These are phyloP conservation scores for Fusarium tricinctum DNA, from an alignment of 2,329 filamentous ascomycete genomes.

Conservation along the genomic window DNA sequence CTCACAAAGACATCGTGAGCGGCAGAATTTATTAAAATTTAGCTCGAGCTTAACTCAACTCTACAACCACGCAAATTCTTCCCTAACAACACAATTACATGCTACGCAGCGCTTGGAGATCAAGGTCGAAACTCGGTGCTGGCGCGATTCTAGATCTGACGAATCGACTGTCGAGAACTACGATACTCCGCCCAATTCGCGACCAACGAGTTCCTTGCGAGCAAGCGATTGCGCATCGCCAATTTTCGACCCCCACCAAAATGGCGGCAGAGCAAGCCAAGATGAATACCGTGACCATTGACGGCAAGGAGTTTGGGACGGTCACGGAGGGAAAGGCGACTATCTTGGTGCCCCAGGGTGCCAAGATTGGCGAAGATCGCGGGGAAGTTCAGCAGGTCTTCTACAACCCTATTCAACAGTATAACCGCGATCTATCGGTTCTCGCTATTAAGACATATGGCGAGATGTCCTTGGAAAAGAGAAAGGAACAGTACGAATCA, in stretches of 20 bases:
- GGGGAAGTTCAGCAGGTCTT: constrained; percentile 85
- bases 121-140: constrained; percentile 38
- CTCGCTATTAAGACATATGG: constrained; percentile 92
- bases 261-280: constrained; percentile 42
- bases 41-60: constrained; percentile 24
- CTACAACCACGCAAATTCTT: constrained; percentile 33
- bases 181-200: constrained; percentile 5
- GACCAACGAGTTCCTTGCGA: constrained; percentile 9
- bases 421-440: constrained; percentile 95
- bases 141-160: constrained; percentile 22
- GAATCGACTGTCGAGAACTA: constrained; percentile 3
- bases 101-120: constrained; percentile 31
- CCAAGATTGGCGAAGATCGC: constrained; percentile 63
- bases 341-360: constrained; percentile 66
- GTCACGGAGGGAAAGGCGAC: constrained; percentile 70
- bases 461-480: constrained; percentile 70
- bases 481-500: constrained; percentile 59
- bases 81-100: constrained; percentile 38
- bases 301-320: constrained; percentile 65
- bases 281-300: constrained; percentile 49
- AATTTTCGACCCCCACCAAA: constrained; percentile 41
- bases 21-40: constrained; percentile 40
- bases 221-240: constrained; percentile 17
- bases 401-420: constrained; percentile 99
- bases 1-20: background rate